A percentile compares a stretch with the other conserved stretches of the same genome.
phyloP scores from a whole-genome alignment of 768 basidiomycete species.

The Boletus reticuloceps region DNA sequence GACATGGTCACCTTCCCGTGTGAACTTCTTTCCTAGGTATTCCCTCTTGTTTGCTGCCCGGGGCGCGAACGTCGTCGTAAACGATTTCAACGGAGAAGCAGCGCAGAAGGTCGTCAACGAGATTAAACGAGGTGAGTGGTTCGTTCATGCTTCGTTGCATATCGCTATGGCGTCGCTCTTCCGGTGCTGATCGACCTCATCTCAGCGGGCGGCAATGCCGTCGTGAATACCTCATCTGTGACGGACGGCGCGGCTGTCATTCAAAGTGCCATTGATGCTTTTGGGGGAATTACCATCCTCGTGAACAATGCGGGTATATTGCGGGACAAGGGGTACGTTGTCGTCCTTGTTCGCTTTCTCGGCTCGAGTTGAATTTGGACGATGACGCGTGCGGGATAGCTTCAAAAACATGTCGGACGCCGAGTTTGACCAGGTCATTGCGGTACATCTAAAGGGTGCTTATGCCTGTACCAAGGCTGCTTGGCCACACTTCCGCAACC shows the following conservation, averaged over 20 bases:
- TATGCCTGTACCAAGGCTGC: conserved; percentile 91
- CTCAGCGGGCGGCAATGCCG: conserved; percentile 84
- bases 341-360: background rate
- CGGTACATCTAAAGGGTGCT: conserved; percentile 93
- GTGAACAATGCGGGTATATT: conserved; percentile 97
- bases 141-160: background rate
- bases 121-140: conserved; percentile 66
- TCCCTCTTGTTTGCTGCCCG: conserved; percentile 88
- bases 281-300: conserved; percentile 81
- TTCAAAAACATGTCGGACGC: conserved; percentile 98
- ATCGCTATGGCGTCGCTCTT: background rate
- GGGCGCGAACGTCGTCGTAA: conserved; percentile 93
- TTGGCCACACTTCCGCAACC: conserved; percentile 94
- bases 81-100: conserved; percentile 85
- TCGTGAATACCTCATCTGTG: conserved; percentile 82
- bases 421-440: conserved; percentile 86
- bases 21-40: conserved; percentile 53
- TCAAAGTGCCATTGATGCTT: conserved; percentile 79
- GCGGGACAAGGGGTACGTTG: conserved; percentile 67
- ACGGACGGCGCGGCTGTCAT: conserved; percentile 86
- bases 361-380: too few species aligned
- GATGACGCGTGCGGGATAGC: conserved; percentile 23
- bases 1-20: too few species aligned
- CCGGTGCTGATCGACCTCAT: background rate
- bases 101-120: conserved; percentile 92